Evolutionary conservation across 1,284 basidiomycete genomes (phyloP), one percentile per base, ranked within the genome.

Genomic region (Pseudozyma sp.): DNA sequence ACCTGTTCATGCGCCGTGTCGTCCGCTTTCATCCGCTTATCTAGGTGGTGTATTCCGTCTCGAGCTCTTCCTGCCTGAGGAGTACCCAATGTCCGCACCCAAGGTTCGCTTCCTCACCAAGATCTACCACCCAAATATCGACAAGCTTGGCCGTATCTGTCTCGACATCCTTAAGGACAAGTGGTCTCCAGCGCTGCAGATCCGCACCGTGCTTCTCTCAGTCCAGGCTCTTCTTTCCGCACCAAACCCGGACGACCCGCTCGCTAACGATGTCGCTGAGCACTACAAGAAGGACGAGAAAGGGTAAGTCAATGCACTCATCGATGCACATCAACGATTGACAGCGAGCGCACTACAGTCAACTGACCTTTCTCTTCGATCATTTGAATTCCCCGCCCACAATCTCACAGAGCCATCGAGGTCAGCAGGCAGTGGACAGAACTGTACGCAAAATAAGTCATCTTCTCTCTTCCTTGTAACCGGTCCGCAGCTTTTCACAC

Each of bases 51-150:
- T 92, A 16, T 99, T 99, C 88, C 93, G 92, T 82, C 89, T 98
- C 39, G 97, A 99, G 87, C 89, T 99, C 50, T 99, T 98, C 88
- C 88, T 99, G 48, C 95, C 97, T 1, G 96, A 98, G 86, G 96
- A 98, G 85, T 99, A 99, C 86, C 96, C 96, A 1, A 98, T 99
- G 96, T 93, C 92, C 56, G 95, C 97, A 0, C 97, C 97, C 36
- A 99, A 98, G 87, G 97, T 99, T 63, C 90, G 97, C 74, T 99
- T 99, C 88, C 87, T 98, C 78, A 98, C 96, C 70, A 97, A 97
- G 91, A 97, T 99, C 88, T 99, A 99, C 88, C 97, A 99, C 87
- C 97, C 97, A 40, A 99, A 99, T 87, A 99, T 99, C 86, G 95
- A 98, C 87, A 98, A 98, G 87, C 92, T 99, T 45, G 96, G 96